Conservation (phyloP, 179 eudicot genomes). For the Spergularia azorica region DNA sequence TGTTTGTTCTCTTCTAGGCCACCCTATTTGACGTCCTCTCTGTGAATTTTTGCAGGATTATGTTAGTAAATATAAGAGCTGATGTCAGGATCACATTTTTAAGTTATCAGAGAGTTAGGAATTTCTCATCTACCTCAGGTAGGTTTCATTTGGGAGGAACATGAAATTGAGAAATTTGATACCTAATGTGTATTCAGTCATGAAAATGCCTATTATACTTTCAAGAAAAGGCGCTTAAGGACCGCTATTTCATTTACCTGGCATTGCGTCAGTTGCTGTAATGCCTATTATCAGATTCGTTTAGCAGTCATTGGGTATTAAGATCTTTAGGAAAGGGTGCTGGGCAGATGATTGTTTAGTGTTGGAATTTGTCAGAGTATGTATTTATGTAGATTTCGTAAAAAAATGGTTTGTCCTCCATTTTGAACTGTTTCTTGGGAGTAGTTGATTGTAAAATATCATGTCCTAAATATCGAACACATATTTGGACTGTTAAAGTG, state of each 20-base stretch:
- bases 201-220: slow-evolving; percentile 1
- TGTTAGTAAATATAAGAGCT: slow-evolving; percentile 70
- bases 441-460: slow-evolving; percentile 22
- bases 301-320: slow-evolving; percentile 8
- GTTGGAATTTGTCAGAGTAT: slow-evolving; percentile 24
- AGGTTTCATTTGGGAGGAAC: slow-evolving; percentile 16
- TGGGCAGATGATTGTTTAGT: slow-evolving; percentile 13
- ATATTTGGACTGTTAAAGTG: not conserved
- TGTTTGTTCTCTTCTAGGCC: not conserved
- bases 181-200: slow-evolving; percentile 1
- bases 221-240: not conserved
- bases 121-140: slow-evolving; percentile 13
- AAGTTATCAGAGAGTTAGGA: not conserved
- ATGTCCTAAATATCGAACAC: slow-evolving; percentile 2
- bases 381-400: slow-evolving; percentile 21
- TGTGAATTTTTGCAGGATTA: slow-evolving; percentile 65
- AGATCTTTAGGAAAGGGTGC: slow-evolving; percentile 10
- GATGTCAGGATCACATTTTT: slow-evolving; percentile 13
- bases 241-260: not conserved
- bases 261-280: not conserved
- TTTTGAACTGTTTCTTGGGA: not conserved
- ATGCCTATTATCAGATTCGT: slow-evolving; percentile 19
- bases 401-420: slow-evolving; percentile 24
- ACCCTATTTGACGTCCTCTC: slow-evolving; percentile 14
- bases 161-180: not conserved